Evolutionary conservation across 495 filamentous ascomycete genomes (phyloP).

Genomic region (Lophiostoma macrostomum): DNA sequence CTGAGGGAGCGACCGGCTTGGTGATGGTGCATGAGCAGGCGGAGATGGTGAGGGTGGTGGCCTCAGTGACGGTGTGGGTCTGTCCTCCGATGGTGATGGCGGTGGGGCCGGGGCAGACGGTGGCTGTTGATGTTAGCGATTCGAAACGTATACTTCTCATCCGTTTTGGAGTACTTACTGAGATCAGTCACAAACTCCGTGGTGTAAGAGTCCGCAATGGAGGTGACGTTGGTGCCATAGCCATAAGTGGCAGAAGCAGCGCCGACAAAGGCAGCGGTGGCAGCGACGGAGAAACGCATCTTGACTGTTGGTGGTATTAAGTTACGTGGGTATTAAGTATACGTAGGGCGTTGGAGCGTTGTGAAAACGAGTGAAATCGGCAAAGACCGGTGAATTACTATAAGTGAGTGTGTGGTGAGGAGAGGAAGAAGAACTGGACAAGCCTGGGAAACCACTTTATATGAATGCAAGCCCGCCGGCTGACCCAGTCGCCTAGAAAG

Average conservation of each 20-base stretch:
- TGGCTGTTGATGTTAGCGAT: no score
- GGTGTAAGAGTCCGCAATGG: constrained; percentile 4
- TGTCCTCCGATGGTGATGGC: constrained; percentile 61
- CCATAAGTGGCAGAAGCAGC: constrained; percentile 47
- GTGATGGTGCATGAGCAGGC: constrained; percentile 76
- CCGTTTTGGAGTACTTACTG: no score
- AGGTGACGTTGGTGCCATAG: constrained; percentile 37
- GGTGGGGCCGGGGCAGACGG: constrained; percentile 77
- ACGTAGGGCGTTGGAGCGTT: constrained; percentile 24
- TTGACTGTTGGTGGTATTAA: constrained; percentile 52
- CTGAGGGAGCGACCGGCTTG: constrained; percentile 55
- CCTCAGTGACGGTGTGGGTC: constrained; percentile 78
- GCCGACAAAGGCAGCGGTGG: constrained; percentile 61
- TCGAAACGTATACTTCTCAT: no score
- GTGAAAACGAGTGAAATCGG: constrained; percentile 42
- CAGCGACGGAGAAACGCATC: constrained; percentile 80
- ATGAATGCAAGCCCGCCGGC: constrained; percentile 15
- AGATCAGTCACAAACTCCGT: constrained; percentile 10
- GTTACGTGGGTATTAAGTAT: constrained; percentile 36
- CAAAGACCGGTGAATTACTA: constrained; percentile 35
- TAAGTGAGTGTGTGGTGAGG: constrained; percentile 33
- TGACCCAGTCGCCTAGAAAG: constrained; percentile 5
- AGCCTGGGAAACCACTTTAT: constrained; percentile 27
- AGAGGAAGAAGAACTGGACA: constrained; percentile 14
- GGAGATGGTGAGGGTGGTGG: constrained; percentile 77